Conservation (phyloP, 345 rosid genomes). For the Eucalyptus curtisii region DNA sequence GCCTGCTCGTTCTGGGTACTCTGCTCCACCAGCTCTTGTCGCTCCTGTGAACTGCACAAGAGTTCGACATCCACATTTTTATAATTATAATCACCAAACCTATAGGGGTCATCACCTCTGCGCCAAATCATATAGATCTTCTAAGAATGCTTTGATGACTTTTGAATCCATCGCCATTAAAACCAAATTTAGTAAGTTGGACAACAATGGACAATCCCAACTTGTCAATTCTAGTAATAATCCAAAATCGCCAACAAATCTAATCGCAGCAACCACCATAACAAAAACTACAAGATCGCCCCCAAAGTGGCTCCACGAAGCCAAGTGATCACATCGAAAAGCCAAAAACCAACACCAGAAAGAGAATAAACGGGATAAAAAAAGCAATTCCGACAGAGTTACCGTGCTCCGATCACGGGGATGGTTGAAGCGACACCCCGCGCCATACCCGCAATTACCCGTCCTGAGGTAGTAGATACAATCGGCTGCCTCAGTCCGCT, state of each 20-base stretch:
- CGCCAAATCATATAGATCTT: neutral
- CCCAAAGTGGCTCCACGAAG: neutral
- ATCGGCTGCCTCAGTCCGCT: slow-evolving; percentile 61
- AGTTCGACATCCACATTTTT: neutral
- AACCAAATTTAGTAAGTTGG: neutral
- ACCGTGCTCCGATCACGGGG: slow-evolving; percentile 76
- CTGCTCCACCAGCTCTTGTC: slow-evolving; percentile 41
- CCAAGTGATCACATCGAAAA: slow-evolving; percentile 8
- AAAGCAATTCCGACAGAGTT: slow-evolving; percentile 3
- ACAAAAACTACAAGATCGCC: neutral
- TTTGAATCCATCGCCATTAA: neutral
- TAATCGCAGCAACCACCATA: neutral
- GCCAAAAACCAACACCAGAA: neutral
- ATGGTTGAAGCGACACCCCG: slow-evolving; percentile 93
- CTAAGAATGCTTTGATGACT: neutral
- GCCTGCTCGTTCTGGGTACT: slow-evolving; percentile 68
- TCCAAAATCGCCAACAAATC: neutral
- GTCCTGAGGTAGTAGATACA: slow-evolving; percentile 75
- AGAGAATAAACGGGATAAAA: neutral
- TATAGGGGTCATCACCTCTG: neutral
- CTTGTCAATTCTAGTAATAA: neutral
- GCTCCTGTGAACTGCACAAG: slow-evolving; percentile 42
- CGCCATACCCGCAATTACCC: slow-evolving; percentile 74
- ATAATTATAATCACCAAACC: neutral
- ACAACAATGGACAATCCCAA: neutral